phyloP scores from a whole-genome alignment of 345 rosid genomes.

The Salix caprea region DNA sequence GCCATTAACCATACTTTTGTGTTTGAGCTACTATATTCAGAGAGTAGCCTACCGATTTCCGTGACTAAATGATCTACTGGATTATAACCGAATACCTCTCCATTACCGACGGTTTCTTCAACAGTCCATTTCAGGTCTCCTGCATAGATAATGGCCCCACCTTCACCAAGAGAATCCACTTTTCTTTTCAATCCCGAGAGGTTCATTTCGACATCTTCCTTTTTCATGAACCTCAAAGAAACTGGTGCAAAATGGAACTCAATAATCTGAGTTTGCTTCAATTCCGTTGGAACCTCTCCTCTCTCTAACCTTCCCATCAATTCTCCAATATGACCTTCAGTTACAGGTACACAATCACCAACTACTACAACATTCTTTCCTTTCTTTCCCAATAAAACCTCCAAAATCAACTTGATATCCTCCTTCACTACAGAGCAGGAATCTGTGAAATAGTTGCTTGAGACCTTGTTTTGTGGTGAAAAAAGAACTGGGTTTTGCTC shows the following conservation, averaged over 20 bases:
- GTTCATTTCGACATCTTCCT: conserved; percentile 55
- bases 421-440: conserved; percentile 41
- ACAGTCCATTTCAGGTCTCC: conserved; percentile 81
- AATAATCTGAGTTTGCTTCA: conserved; percentile 54
- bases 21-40: conserved; percentile 34
- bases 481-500: conserved; percentile 47
- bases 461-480: conserved; percentile 42
- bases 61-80: conserved; percentile 60
- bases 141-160: conserved; percentile 64
- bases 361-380: conserved; percentile 68
- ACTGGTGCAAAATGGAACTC: conserved; percentile 66
- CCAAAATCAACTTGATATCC: conserved; percentile 62
- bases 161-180: conserved; percentile 46
- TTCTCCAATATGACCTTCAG: conserved; percentile 57
- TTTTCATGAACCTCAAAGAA: conserved; percentile 60
- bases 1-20: conserved; percentile 66
- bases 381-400: conserved; percentile 59
- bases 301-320: conserved; percentile 53
- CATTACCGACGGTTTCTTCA: conserved; percentile 22
- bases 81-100: conserved; percentile 32
- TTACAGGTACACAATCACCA: conserved; percentile 54
- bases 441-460: conserved; percentile 25
- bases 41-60: conserved; percentile 56
- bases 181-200: conserved; percentile 52
- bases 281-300: conserved; percentile 69